These are phyloP conservation scores for Zizania palustris DNA, from an alignment of 202 grass and related monocot genomes.

Conservation along the genomic window DNA sequence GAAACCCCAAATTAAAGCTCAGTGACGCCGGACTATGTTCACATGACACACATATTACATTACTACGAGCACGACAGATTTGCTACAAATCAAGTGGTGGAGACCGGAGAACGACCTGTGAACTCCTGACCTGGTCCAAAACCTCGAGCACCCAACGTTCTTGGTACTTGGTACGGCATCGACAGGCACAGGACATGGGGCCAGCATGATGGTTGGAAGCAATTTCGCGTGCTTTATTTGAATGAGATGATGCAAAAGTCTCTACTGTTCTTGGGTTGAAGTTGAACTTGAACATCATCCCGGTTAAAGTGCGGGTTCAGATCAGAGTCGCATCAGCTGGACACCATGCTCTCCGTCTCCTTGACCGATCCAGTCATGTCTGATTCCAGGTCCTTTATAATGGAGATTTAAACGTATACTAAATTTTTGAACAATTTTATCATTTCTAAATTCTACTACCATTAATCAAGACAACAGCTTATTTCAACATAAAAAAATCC, in stretches of 20 bases:
- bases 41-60: constrained; percentile 39
- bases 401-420: no score
- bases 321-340: constrained; percentile 57
- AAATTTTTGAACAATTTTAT: no score
- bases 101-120: constrained; percentile 35
- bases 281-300: neutral
- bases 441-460: no score
- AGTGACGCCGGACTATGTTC: constrained; percentile 25
- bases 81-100: neutral
- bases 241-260: constrained; percentile 32
- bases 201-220: constrained; percentile 5
- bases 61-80: constrained; percentile 3
- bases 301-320: neutral
- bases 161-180: neutral
- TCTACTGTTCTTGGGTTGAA: neutral
- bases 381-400: constrained; percentile 78
- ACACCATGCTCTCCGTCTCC: constrained; percentile 94
- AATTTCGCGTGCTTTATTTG: constrained; percentile 44
- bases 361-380: constrained; percentile 88
- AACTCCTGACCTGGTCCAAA: constrained; percentile 30
- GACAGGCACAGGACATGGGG: neutral
- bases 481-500: constrained; percentile 4
- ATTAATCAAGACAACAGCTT: neutral
- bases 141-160: constrained; percentile 13
- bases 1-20: constrained; percentile 23